Conservation (phyloP, 352 stramenopile genomes). For the Phytophthora sp. region DNA sequence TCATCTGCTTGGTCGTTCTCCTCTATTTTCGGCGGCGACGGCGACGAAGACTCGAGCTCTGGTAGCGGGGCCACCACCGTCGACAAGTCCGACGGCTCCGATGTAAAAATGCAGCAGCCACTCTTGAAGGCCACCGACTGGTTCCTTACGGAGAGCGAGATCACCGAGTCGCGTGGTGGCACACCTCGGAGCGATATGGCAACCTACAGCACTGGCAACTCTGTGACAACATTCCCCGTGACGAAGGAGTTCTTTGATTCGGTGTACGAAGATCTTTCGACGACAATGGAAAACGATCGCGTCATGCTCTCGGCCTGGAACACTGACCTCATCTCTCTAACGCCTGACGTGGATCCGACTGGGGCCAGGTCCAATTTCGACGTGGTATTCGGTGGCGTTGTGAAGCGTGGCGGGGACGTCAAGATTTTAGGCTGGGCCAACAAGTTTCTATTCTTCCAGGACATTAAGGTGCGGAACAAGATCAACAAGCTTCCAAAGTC, state of each 20-base stretch:
- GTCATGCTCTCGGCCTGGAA: slow-evolving; percentile 57
- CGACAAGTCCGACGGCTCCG: slow-evolving; percentile 4
- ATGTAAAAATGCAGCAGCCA: slow-evolving; percentile 37
- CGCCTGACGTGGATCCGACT: slow-evolving; percentile 27
- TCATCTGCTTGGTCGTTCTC: slow-evolving; percentile 17
- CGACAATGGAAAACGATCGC: slow-evolving; percentile 21
- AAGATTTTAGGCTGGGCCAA: slow-evolving; percentile 63
- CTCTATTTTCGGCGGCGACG: slow-evolving; percentile 9
- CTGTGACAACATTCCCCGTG: slow-evolving; percentile 44
- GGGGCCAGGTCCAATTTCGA: slow-evolving; percentile 45
- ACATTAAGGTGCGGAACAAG: slow-evolving; percentile 41
- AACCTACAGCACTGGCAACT: slow-evolving; percentile 41
- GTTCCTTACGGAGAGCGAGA: slow-evolving; percentile 64
- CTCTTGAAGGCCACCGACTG: slow-evolving; percentile 52
- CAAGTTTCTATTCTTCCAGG: slow-evolving; percentile 45
- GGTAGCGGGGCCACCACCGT: neutral
- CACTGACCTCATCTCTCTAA: slow-evolving; percentile 47
- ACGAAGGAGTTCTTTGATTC: slow-evolving; percentile 54
- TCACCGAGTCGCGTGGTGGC: slow-evolving; percentile 45
- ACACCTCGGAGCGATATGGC: slow-evolving; percentile 42
- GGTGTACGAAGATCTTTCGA: slow-evolving; percentile 43
- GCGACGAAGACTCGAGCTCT: neutral
- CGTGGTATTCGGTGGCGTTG: slow-evolving; percentile 33
- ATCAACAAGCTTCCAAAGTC: slow-evolving; percentile 41
- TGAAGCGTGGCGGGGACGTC: slow-evolving; percentile 43